Evolutionary conservation across 331 rosid species (phyloP).

Genomic region (Acacia concinna): DNA sequence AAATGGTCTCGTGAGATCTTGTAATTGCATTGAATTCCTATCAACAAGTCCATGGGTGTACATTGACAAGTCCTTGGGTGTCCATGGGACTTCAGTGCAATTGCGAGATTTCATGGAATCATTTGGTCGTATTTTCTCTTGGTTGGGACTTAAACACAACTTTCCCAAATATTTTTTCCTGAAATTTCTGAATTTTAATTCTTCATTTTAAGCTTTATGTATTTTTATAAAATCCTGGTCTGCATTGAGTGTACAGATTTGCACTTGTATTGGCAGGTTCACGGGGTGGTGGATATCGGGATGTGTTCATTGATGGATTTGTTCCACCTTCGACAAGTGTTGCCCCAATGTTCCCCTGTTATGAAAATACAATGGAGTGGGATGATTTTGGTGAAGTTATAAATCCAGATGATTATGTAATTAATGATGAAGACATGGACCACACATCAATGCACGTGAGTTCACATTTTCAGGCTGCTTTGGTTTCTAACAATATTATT

Average conservation of each 20-base stretch:
- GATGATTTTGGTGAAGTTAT: conserved; percentile 98
- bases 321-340: conserved; percentile 80
- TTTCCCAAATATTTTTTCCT: neutral
- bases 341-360: conserved; percentile 92
- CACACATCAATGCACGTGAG: conserved; percentile 59
- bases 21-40: too few species aligned
- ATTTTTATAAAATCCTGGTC: neutral
- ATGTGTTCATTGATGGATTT: conserved; percentile 85
- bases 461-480: conserved; percentile 17
- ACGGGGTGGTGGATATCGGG: conserved; percentile 57
- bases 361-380: conserved; percentile 81
- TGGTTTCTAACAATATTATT: neutral
- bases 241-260: conserved; percentile 24
- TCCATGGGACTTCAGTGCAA: too few species aligned
- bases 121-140: too few species aligned
- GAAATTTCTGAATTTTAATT: neutral
- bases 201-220: neutral
- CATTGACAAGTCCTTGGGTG: too few species aligned
- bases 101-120: too few species aligned
- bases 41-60: too few species aligned
- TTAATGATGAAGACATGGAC: conserved; percentile 94
- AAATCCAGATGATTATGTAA: conserved; percentile 95
- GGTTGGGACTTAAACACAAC: too few species aligned
- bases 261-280: conserved; percentile 53
- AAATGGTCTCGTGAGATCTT: too few species aligned